Percentiles rank a stretch among this genome's conserved stretches.
Evolutionary conservation across 352 stramenopile genomes (phyloP).

Genomic region (Chrysophaeum taylorii): DNA sequence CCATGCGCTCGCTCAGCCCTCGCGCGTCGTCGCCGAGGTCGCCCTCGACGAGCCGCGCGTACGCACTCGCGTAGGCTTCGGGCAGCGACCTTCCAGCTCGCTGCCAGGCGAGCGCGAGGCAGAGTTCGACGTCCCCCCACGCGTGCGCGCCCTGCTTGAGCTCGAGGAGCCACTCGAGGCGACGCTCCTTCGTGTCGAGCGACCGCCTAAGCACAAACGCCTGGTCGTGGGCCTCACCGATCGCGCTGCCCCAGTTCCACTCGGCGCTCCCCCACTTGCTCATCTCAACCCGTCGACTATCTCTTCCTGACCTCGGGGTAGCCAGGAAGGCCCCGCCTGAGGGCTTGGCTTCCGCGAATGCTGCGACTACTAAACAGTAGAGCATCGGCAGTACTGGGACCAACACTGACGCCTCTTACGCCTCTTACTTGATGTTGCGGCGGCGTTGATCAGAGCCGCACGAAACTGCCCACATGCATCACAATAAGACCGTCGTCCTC

Average conservation of each 20-base stretch:
- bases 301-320: too few species aligned
- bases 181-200: background rate
- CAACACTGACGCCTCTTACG: too few species aligned
- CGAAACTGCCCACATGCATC: too few species aligned
- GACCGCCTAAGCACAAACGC: background rate
- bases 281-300: background rate
- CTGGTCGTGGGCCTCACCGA: background rate
- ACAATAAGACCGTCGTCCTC: too few species aligned
- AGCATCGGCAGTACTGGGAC: too few species aligned
- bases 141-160: background rate
- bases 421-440: too few species aligned
- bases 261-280: background rate
- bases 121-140: background rate
- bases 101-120: background rate
- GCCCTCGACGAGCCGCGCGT: background rate
- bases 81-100: background rate
- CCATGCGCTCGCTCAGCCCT: background rate
- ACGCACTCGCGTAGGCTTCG: background rate
- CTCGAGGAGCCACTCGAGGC: background rate
- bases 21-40: background rate
- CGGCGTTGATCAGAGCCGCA: too few species aligned
- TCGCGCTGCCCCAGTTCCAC: constrained; percentile 7
- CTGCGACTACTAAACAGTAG: too few species aligned
- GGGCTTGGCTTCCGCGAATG: too few species aligned
- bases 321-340: background rate